phyloP scores from a whole-genome alignment of 495 filamentous ascomycete species.

The Chaetomium tenue region DNA sequence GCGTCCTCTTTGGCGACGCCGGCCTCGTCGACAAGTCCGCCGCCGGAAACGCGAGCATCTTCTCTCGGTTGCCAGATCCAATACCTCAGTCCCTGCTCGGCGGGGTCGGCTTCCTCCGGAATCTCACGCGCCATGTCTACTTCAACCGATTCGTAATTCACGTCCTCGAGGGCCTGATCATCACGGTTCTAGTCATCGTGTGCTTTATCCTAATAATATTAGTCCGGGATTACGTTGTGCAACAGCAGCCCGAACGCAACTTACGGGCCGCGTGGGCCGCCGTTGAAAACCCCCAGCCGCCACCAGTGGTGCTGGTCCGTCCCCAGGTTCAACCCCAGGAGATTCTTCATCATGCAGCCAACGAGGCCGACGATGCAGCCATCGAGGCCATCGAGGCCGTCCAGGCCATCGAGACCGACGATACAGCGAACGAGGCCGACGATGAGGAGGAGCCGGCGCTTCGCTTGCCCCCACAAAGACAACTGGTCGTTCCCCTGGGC shows the following conservation, averaged over 20 bases:
- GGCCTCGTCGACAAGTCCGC: slow-evolving; percentile 25
- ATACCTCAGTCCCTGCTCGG: slow-evolving; percentile 59
- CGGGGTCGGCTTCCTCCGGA: slow-evolving; percentile 66
- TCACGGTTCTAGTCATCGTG: slow-evolving; percentile 84
- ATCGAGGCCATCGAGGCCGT: neutral
- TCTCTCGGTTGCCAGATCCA: neutral
- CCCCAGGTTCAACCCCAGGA: slow-evolving; percentile 6
- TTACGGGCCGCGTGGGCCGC: slow-evolving; percentile 56
- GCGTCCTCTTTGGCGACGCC: slow-evolving; percentile 38
- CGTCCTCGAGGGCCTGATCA: slow-evolving; percentile 85
- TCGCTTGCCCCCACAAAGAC: neutral
- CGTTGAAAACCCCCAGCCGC: slow-evolving; percentile 51
- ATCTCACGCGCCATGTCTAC: slow-evolving; percentile 66
- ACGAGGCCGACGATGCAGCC: neutral
- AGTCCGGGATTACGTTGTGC: slow-evolving; percentile 96
- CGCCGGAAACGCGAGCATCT: slow-evolving; percentile 9
- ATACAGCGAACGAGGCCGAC: neutral
- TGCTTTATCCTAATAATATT: slow-evolving; percentile 93
- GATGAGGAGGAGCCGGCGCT: neutral
- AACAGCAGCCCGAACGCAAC: slow-evolving; percentile 83
- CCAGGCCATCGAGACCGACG: too few species aligned
- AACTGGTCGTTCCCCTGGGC: neutral
- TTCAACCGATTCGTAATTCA: slow-evolving; percentile 81
- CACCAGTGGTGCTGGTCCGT: slow-evolving; percentile 18
- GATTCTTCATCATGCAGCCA: neutral